Evolutionary conservation across 495 filamentous ascomycete species (phyloP).

Genomic region (Terfezia boudieri): DNA sequence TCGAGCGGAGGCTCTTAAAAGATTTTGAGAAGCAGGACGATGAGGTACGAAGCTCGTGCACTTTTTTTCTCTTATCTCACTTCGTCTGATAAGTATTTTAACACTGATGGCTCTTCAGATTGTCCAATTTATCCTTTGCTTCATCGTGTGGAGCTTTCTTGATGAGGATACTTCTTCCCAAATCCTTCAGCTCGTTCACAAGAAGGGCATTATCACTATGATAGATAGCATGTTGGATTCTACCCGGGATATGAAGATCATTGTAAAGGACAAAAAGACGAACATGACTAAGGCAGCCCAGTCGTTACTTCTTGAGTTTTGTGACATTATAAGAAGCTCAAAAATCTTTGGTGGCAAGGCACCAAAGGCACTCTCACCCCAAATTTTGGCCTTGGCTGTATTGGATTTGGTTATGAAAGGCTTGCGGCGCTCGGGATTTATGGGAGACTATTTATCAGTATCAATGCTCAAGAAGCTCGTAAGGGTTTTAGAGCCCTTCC

Average conservation of each 20-base stretch:
- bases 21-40: slow-evolving; percentile 31
- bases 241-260: slow-evolving; percentile 27
- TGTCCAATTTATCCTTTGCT: slow-evolving; percentile 33
- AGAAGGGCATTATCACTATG: slow-evolving; percentile 27
- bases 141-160: slow-evolving; percentile 33
- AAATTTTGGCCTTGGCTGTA: slow-evolving; percentile 38
- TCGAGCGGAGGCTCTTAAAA: slow-evolving; percentile 41
- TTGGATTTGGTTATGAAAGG: slow-evolving; percentile 37
- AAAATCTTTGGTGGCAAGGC: slow-evolving; percentile 34
- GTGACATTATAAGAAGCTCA: slow-evolving; percentile 27
- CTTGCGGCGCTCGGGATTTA: slow-evolving; percentile 27
- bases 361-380: slow-evolving; percentile 34
- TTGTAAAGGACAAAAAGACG: slow-evolving; percentile 38
- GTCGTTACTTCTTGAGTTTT: slow-evolving; percentile 28
- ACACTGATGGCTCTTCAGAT: slow-evolving; percentile 18
- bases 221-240: slow-evolving; percentile 31
- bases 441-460: slow-evolving; percentile 29
- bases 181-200: slow-evolving; percentile 27
- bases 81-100: background rate
- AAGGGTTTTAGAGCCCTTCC: slow-evolving; percentile 21
- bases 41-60: slow-evolving; percentile 9
- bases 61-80: background rate
- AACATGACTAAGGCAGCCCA: slow-evolving; percentile 47
- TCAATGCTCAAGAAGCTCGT: slow-evolving; percentile 30
- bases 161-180: slow-evolving; percentile 27